A percentile compares a stretch with the other conserved stretches of the same genome.
These are phyloP conservation scores for Colletotrichum zoysiae DNA, from an alignment of 2,329 filamentous ascomycete genomes.

Conservation along the genomic window DNA sequence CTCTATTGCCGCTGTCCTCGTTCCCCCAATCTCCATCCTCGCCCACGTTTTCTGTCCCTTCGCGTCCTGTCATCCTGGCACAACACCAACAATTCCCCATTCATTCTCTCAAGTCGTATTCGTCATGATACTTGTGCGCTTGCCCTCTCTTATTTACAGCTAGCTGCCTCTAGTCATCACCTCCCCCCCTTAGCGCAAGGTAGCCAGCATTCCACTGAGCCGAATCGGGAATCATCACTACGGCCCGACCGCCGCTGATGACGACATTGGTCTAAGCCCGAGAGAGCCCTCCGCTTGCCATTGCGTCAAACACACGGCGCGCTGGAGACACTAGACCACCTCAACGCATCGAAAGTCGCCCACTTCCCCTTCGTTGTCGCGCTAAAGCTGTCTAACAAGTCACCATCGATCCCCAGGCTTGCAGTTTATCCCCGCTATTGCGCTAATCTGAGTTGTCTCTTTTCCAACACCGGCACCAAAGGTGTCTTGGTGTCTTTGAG, in stretches of 20 bases:
- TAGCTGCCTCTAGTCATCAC: background rate
- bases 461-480: slow-evolving; percentile 1
- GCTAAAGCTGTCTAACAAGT: slow-evolving; percentile 26
- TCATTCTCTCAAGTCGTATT: background rate
- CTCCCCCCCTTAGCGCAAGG: background rate
- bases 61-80: background rate
- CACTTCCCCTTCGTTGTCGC: slow-evolving; percentile 1
- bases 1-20: background rate
- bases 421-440: slow-evolving; percentile 6
- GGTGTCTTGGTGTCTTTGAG: slow-evolving; percentile 18
- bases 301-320: slow-evolving; percentile 33
- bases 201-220: slow-evolving; percentile 30
- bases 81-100: slow-evolving; percentile 1
- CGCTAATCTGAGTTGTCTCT: slow-evolving; percentile 12
- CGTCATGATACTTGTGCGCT: background rate
- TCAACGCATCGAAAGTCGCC: slow-evolving; percentile 5
- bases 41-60: background rate
- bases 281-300: slow-evolving; percentile 14
- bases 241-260: slow-evolving; percentile 25
- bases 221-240: slow-evolving; percentile 25
- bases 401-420: slow-evolving; percentile 8
- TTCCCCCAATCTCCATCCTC: background rate
- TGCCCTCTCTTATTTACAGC: background rate
- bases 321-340: slow-evolving; percentile 20
- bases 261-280: slow-evolving; percentile 39